phyloP scores from a whole-genome alignment of 2,329 filamentous ascomycete genomes.

The Colletotrichum liriopes region DNA sequence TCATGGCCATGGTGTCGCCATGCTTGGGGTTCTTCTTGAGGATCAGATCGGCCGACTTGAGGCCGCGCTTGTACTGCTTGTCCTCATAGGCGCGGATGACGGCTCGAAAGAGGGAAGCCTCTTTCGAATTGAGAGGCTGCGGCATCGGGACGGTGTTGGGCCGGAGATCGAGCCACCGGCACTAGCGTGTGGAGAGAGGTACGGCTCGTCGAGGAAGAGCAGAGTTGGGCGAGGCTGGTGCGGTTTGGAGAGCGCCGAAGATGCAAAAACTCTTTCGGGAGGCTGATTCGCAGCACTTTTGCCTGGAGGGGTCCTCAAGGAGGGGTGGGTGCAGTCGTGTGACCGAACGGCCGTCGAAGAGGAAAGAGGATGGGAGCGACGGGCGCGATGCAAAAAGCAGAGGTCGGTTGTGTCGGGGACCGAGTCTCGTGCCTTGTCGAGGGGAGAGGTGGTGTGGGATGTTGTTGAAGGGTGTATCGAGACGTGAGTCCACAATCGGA shows the following conservation, averaged over 20 bases:
- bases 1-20: slow-evolving; percentile 99
- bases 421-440: slow-evolving; percentile 39
- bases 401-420: slow-evolving; percentile 37
- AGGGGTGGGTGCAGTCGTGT: slow-evolving; percentile 38
- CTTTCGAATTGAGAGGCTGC: slow-evolving; percentile 85
- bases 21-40: slow-evolving; percentile 95
- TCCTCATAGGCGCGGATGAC: slow-evolving; percentile 97
- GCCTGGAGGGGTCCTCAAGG: slow-evolving; percentile 37
- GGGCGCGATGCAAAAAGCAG: slow-evolving; percentile 20
- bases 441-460: slow-evolving; percentile 27
- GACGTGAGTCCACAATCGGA: slow-evolving; percentile 39
- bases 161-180: slow-evolving; percentile 34
- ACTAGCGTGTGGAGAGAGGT: background rate
- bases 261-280: slow-evolving; percentile 30
- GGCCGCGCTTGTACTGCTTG: slow-evolving; percentile 95
- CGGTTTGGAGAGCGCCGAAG: slow-evolving; percentile 11
- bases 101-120: slow-evolving; percentile 93
- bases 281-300: slow-evolving; percentile 17
- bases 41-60: slow-evolving; percentile 97
- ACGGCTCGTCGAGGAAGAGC: background rate
- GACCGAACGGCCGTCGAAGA: slow-evolving; percentile 9
- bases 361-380: background rate
- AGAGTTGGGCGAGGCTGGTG: slow-evolving; percentile 7
- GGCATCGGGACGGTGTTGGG: slow-evolving; percentile 68
- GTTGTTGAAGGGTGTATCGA: slow-evolving; percentile 13